Evolutionary conservation across 1,284 basidiomycete species (phyloP).

Genomic region (Tranzscheliella williamsii): DNA sequence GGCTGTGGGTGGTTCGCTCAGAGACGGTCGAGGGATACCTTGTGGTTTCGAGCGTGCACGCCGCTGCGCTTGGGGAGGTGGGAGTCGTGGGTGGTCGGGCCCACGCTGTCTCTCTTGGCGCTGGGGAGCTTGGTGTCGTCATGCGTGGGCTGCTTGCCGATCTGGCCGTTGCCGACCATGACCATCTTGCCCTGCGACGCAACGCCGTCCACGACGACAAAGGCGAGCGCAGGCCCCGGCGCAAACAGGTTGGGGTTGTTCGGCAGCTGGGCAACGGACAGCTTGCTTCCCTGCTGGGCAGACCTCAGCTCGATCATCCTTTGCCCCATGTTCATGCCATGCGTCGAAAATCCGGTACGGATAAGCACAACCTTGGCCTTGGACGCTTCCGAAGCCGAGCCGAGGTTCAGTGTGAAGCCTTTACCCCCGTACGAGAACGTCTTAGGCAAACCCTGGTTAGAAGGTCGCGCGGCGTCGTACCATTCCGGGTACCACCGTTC

Average conservation of each 20-base stretch:
- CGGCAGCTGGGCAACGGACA: constrained; percentile 51
- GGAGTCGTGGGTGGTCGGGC: background rate
- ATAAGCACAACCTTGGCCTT: constrained; percentile 72
- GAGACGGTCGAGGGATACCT: constrained; percentile 16
- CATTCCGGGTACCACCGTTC: constrained; percentile 52
- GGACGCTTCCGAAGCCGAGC: constrained; percentile 52
- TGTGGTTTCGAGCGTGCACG: constrained; percentile 23
- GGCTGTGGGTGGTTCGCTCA: no score
- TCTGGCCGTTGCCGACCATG: constrained; percentile 52
- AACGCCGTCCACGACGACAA: constrained; percentile 54
- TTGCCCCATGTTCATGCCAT: constrained; percentile 92
- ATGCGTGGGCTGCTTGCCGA: constrained; percentile 33
- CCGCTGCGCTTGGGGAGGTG: constrained; percentile 8
- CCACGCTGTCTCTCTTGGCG: constrained; percentile 3
- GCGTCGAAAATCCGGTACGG: constrained; percentile 88
- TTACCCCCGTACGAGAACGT: constrained; percentile 48
- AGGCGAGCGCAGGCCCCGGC: constrained; percentile 56
- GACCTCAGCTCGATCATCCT: constrained; percentile 45
- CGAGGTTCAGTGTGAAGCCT: constrained; percentile 36
- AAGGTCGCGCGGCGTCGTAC: constrained; percentile 47
- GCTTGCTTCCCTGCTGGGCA: constrained; percentile 1
- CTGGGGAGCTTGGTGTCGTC: constrained; percentile 16
- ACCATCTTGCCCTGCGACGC: constrained; percentile 53
- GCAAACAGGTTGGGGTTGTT: constrained; percentile 53
- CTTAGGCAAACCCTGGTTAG: constrained; percentile 27